Evolutionary conservation across 176 grass and related monocot genomes (phyloP).

Genomic region (Neostapfia colusana): DNA sequence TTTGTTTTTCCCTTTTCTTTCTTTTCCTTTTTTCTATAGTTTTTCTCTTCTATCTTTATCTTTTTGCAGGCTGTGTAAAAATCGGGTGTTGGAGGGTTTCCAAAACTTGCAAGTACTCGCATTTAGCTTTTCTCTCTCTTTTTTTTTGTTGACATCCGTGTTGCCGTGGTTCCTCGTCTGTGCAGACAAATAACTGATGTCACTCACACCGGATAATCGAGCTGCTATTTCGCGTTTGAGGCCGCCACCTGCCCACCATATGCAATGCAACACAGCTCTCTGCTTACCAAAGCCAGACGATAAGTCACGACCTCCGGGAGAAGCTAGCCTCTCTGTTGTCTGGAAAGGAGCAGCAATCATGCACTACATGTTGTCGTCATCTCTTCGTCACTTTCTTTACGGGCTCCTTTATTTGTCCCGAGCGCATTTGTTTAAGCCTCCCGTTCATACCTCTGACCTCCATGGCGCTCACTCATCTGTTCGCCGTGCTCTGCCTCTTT

Average conservation of each 20-base stretch:
- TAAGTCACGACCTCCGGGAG: not conserved
- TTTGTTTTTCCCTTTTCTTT: too few species aligned
- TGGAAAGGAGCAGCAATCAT: not conserved
- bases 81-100: not conserved
- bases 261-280: not conserved
- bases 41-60: too few species aligned
- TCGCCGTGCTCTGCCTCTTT: slow-evolving; percentile 6
- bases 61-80: too few species aligned
- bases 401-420: too few species aligned
- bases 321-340: not conserved
- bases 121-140: too few species aligned
- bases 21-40: too few species aligned
- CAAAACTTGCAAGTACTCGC: too few species aligned
- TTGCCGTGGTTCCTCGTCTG: not conserved
- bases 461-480: not conserved
- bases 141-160: too few species aligned
- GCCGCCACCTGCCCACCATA: not conserved
- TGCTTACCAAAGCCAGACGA: slow-evolving; percentile 7
- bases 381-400: too few species aligned
- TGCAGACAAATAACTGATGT: not conserved
- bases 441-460: not conserved
- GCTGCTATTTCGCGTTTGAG: not conserved
- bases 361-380: not conserved
- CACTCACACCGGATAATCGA: not conserved
- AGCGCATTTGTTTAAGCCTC: not conserved